Percentiles rank a stretch among this genome's conserved stretches.
phyloP scores from a whole-genome alignment of 1,284 basidiomycete genomes.

The Rhodotorula sp. region DNA sequence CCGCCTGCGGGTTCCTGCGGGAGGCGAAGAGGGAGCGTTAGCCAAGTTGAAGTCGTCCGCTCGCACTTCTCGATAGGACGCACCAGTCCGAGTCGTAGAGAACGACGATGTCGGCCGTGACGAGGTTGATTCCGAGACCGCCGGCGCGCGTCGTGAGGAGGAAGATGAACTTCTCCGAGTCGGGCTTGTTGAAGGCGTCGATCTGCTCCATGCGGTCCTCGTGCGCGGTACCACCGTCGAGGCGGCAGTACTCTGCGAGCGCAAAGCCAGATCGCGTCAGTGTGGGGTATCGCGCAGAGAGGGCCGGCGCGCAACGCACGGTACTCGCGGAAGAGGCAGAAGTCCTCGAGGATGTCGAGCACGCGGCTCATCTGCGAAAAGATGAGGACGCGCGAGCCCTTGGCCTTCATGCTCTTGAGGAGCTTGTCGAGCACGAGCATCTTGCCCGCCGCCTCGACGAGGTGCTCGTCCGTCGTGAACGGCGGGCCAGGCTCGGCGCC shows the following conservation, averaged over 20 bases:
- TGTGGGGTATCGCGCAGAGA: background rate
- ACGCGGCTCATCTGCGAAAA: slow-evolving; percentile 99
- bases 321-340: slow-evolving; percentile 88
- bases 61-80: background rate
- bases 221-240: slow-evolving; percentile 92
- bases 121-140: slow-evolving; percentile 95
- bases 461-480: slow-evolving; percentile 96
- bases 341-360: slow-evolving; percentile 94
- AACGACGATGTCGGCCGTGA: slow-evolving; percentile 91
- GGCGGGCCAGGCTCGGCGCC: slow-evolving; percentile 96
- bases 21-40: slow-evolving; percentile 9
- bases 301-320: slow-evolving; percentile 59
- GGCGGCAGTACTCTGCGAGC: slow-evolving; percentile 84
- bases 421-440: slow-evolving; percentile 98
- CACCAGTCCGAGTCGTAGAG: slow-evolving; percentile 98
- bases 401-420: slow-evolving; percentile 80
- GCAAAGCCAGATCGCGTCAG: background rate
- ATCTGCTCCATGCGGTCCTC: slow-evolving; percentile 95
- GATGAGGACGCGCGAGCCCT: slow-evolving; percentile 92
- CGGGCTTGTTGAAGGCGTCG: slow-evolving; percentile 96
- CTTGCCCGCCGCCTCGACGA: slow-evolving; percentile 92
- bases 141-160: slow-evolving; percentile 97
- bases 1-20: slow-evolving; percentile 91
- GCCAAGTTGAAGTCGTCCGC: background rate
- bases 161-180: slow-evolving; percentile 95